Evolutionary conservation across 805 yeast genomes (phyloP).

Genomic region (Kodamaea sagamina): DNA sequence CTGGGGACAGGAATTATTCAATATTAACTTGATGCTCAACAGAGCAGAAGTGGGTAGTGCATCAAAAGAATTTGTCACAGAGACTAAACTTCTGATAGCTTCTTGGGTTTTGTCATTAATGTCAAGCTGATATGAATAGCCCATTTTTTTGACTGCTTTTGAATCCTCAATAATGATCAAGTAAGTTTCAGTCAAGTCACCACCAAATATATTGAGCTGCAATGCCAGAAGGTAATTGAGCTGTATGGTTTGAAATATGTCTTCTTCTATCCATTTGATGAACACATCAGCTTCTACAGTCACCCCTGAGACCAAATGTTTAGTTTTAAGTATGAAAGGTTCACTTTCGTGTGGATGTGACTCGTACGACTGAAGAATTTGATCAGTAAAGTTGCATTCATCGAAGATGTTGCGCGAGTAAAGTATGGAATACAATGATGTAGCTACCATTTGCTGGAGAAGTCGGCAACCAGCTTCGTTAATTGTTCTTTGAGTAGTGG

Average conservation of each 20-base stretch:
- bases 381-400: conserved; percentile 16
- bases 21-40: not conserved
- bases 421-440: not conserved
- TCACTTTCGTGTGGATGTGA: not conserved
- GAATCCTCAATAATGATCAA: not conserved
- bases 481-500: too few species aligned
- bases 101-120: not conserved
- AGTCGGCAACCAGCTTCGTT: too few species aligned
- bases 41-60: not conserved
- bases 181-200: not conserved
- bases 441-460: not conserved
- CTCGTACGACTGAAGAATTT: conserved; percentile 29
- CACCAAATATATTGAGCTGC: not conserved
- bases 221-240: conserved; percentile 10
- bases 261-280: conserved; percentile 55
- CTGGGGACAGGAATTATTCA: not conserved
- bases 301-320: conserved; percentile 44
- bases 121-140: too few species aligned
- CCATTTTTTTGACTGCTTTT: too few species aligned
- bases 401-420: conserved; percentile 9
- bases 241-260: conserved; percentile 48
- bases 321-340: not conserved
- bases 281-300: conserved; percentile 50
- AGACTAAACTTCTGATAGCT: not conserved
- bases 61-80: not conserved